phyloP scores from a whole-genome alignment of 352 stramenopile species.

The Globisporangium abappressorium region DNA sequence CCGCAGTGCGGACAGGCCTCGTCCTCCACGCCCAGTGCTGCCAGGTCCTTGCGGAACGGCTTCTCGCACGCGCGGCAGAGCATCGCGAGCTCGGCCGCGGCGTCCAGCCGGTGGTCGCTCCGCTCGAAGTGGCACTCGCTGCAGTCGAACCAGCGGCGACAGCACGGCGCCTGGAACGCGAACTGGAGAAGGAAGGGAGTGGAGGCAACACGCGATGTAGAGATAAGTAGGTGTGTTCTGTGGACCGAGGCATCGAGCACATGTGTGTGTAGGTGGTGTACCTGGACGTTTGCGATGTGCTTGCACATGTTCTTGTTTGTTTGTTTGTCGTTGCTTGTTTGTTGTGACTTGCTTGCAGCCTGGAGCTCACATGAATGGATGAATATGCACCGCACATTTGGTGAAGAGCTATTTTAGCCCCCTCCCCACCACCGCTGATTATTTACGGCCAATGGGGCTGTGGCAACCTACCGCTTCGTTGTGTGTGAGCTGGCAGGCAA shows the following conservation, averaged over 20 bases:
- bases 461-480: not conserved
- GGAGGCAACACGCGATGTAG: too few relatives aligned
- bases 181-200: slow-evolving; percentile 27
- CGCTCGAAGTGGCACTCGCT: slow-evolving; percentile 72
- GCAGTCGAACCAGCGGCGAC: slow-evolving; percentile 77
- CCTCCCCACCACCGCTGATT: not conserved
- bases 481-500: not conserved
- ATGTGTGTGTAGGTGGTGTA: slow-evolving; percentile 5
- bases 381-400: not conserved
- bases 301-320: slow-evolving; percentile 30
- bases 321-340: not conserved
- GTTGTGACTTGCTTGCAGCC: not conserved
- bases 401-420: not conserved
- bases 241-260: too few relatives aligned
- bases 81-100: slow-evolving; percentile 50
- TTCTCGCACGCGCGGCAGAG: slow-evolving; percentile 65
- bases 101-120: slow-evolving; percentile 48
- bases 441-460: not conserved
- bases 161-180: slow-evolving; percentile 66
- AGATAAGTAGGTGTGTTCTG: too few relatives aligned
- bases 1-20: slow-evolving; percentile 64
- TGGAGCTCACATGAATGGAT: not conserved
- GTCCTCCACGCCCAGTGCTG: slow-evolving; percentile 45
- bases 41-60: slow-evolving; percentile 64
- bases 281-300: slow-evolving; percentile 39